These are phyloP conservation scores for Xylaria bambusicola DNA, from an alignment of 495 filamentous ascomycete genomes.

Conservation along the genomic window DNA sequence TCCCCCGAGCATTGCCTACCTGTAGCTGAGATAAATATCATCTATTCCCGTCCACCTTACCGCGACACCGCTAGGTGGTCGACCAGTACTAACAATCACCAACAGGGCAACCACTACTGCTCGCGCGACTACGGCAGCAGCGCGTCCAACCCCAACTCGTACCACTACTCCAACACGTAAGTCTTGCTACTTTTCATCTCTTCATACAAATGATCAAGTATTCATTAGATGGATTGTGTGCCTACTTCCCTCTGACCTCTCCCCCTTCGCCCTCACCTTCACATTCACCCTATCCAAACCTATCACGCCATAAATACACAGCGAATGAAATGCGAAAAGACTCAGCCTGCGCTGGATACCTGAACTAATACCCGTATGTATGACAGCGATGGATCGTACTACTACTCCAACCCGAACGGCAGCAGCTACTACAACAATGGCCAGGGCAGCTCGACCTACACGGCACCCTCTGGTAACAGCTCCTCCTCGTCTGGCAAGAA, in stretches of 20 bases:
- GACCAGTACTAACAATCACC: constrained; percentile 8
- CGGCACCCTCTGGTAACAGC: constrained; percentile 35
- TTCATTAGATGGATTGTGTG: too few relatives aligned
- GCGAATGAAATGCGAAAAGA: too few relatives aligned
- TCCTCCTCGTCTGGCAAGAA: constrained; percentile 26
- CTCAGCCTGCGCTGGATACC: too few relatives aligned
- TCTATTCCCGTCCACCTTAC: too few relatives aligned
- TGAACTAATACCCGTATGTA: background rate
- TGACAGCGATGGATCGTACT: constrained; percentile 56
- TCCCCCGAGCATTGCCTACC: too few relatives aligned
- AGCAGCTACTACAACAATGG: constrained; percentile 51
- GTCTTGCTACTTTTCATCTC: constrained; percentile 21
- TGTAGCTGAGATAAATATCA: too few relatives aligned
- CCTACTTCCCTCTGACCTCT: too few relatives aligned
- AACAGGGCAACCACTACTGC: constrained; percentile 58
- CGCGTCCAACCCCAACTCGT: constrained; percentile 51
- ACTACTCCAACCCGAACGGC: constrained; percentile 59
- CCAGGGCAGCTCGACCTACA: constrained; percentile 45
- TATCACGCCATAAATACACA: too few relatives aligned
- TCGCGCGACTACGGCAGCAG: constrained; percentile 52
- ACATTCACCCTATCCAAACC: too few relatives aligned
- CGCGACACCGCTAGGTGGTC: background rate
- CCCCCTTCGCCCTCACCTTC: too few relatives aligned
- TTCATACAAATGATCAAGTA: too few relatives aligned
- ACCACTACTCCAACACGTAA: constrained; percentile 59